Percentiles rank a stretch among this genome's conserved stretches.
Evolutionary conservation across 768 basidiomycete species (phyloP).

Genomic region (Kwoniella botswanensis): DNA sequence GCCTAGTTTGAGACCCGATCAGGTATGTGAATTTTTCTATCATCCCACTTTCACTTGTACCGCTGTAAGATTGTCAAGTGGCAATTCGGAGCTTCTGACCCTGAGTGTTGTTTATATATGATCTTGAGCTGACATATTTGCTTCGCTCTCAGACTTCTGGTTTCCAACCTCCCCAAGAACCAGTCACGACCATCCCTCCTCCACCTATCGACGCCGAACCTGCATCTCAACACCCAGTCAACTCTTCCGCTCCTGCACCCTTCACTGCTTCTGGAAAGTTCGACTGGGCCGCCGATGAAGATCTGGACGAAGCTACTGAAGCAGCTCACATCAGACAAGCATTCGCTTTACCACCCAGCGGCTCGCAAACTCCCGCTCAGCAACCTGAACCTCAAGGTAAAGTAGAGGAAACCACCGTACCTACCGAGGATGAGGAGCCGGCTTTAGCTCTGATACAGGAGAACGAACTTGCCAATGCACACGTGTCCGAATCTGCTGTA

Average conservation of each 20-base stretch:
- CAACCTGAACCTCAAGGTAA: conserved; percentile 3
- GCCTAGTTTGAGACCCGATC: conserved; percentile 24
- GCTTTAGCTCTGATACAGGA: conserved; percentile 16
- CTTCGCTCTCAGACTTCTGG: conserved; percentile 23
- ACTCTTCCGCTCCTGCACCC: neutral
- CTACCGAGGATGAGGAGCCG: conserved; percentile 6
- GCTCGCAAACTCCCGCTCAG: conserved; percentile 14
- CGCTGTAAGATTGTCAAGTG: no score
- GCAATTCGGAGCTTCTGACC: no score
- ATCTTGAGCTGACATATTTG: neutral
- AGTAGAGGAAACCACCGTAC: conserved; percentile 11
- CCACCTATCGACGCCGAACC: conserved; percentile 3
- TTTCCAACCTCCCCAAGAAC: conserved; percentile 23
- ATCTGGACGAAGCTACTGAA: conserved; percentile 26
- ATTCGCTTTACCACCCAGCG: conserved; percentile 22
- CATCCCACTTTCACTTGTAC: neutral
- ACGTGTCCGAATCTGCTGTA: conserved; percentile 9
- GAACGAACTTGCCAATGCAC: conserved; percentile 22
- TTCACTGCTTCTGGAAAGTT: conserved; percentile 10
- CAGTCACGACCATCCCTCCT: conserved; percentile 12
- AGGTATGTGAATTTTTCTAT: conserved; percentile 24
- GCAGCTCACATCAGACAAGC: conserved; percentile 27
- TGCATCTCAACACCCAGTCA: neutral
- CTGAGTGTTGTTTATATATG: no score
- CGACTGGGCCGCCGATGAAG: conserved; percentile 33